Evolutionary conservation across 2,329 filamentous ascomycete genomes (phyloP).

Genomic region (Penicillium brasilianum): DNA sequence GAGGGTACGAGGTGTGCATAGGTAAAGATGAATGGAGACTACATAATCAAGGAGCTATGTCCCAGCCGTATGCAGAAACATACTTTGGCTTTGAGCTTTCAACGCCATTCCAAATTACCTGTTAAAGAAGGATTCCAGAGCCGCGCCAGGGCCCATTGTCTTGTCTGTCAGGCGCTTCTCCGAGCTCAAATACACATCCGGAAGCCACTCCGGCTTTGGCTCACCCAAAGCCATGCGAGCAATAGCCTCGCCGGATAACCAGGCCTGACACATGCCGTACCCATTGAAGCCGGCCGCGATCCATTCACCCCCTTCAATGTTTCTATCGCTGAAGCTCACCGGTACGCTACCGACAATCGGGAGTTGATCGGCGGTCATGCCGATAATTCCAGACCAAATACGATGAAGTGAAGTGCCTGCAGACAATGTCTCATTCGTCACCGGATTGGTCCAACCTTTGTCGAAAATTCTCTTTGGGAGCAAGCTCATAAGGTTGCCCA

Average conservation of each 20-base stretch:
- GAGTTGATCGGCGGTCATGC: constrained; percentile 32
- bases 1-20: neutral
- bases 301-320: constrained; percentile 31
- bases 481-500: constrained; percentile 3
- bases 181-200: constrained; percentile 4
- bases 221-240: constrained; percentile 28
- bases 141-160: neutral
- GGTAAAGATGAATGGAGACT: neutral
- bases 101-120: neutral
- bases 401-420: constrained; percentile 22
- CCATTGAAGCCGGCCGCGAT: constrained; percentile 39
- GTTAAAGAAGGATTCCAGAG: neutral
- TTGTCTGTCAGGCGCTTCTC: constrained; percentile 1
- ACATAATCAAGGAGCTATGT: neutral
- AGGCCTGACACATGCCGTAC: constrained; percentile 39
- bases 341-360: constrained; percentile 35
- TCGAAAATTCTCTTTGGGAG: neutral
- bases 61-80: neutral
- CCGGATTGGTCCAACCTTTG: neutral
- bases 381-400: constrained; percentile 40
- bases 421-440: neutral
- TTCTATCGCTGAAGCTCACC: constrained; percentile 17
- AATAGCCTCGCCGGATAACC: constrained; percentile 34
- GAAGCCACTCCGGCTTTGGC: constrained; percentile 8
- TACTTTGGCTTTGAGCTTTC: neutral